Evolutionary conservation across 2,329 filamentous ascomycete species (phyloP).

Genomic region (Didymella keratinophila): DNA sequence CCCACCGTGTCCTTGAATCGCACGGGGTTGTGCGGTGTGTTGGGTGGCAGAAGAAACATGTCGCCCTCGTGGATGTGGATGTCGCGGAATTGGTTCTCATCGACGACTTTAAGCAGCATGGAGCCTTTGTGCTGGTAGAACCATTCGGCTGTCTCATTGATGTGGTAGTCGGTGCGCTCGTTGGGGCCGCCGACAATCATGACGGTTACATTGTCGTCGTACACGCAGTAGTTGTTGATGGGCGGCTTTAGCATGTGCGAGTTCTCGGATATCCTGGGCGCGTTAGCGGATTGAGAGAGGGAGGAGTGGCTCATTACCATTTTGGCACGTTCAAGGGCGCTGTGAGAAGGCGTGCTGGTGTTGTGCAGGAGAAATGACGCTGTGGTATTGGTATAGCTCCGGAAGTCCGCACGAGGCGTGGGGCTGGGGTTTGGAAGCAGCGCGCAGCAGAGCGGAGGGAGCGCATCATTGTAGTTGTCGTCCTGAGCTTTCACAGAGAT

Average conservation of each 20-base stretch:
- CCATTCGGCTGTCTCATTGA: slow-evolving; percentile 95
- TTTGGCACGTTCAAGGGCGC: slow-evolving; percentile 52
- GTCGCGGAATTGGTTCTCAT: slow-evolving; percentile 75
- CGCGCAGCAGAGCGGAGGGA: slow-evolving; percentile 27
- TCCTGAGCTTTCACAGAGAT: slow-evolving; percentile 2
- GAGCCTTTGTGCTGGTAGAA: slow-evolving; percentile 96
- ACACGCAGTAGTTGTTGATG: slow-evolving; percentile 97
- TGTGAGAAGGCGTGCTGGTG: slow-evolving; percentile 33
- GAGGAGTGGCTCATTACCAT: slow-evolving; percentile 40
- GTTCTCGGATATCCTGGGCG: slow-evolving; percentile 82
- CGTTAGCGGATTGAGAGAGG: background rate
- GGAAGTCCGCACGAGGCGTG: slow-evolving; percentile 23
- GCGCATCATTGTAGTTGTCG: slow-evolving; percentile 33
- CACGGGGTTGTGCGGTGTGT: slow-evolving; percentile 96
- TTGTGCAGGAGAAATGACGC: slow-evolving; percentile 41
- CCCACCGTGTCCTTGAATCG: slow-evolving; percentile 94
- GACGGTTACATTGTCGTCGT: slow-evolving; percentile 82
- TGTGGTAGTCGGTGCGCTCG: slow-evolving; percentile 96
- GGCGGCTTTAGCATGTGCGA: slow-evolving; percentile 91
- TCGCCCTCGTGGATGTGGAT: slow-evolving; percentile 91
- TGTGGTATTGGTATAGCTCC: slow-evolving; percentile 18
- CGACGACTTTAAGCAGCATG: slow-evolving; percentile 93
- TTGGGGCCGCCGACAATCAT: slow-evolving; percentile 98
- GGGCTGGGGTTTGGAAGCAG: slow-evolving; percentile 25
- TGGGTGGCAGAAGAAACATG: slow-evolving; percentile 90